Evolutionary conservation across 1,284 basidiomycete species (phyloP), one percentile per base, ranked within the genome.

Genomic region (Porodaedalea pini): DNA sequence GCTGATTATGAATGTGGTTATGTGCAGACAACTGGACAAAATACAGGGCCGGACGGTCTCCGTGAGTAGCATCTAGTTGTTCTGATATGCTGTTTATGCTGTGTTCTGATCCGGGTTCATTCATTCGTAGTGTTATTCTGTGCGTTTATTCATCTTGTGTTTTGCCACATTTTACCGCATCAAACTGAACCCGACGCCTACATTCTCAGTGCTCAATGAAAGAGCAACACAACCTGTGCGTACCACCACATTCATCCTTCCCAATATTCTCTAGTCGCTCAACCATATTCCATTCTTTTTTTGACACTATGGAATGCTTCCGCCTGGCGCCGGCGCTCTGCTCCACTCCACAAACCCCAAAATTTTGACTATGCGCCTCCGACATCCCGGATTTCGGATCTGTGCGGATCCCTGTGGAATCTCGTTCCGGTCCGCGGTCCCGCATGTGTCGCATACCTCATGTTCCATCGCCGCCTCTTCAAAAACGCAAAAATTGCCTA

Each of bases 201-300:
- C 32, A 56, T 57, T 48, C 47, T 25, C 62, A 92, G 90, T 91
- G 90, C 69, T 94, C 92, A 15, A 94, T 95, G 88, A 95, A 95
- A 73, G 94, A 86, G 63, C 91, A 93, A 71, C 90, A 95, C 69
- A 97, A 97, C 68, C 76, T 98, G 86, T 89, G 66, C 57, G 86
- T 68, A 31, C 51, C 13, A 39, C 34, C 44, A n/a, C 25, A 37
- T 56, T 56, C 31, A 32, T 49, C 51, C 34, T 41, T 54, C 37
- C 54, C 17, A 11, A 41, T 29, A 15, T 31, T 19, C 27, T 40
- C 45, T 4, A 31, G 1, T 47, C 15, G 27, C 45, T 47, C 45
- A 47, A 3, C 3, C 7, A 13, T 34, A 6, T 13, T 34, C 32
- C 11, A 29, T 25, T 7, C 41, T 6, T 23, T 19, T 21, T 4